Percentiles rank a stretch among this genome's conserved stretches.
Evolutionary conservation across 2,329 filamentous ascomycete genomes (phyloP).

Genomic region (Claviceps maximensis): DNA sequence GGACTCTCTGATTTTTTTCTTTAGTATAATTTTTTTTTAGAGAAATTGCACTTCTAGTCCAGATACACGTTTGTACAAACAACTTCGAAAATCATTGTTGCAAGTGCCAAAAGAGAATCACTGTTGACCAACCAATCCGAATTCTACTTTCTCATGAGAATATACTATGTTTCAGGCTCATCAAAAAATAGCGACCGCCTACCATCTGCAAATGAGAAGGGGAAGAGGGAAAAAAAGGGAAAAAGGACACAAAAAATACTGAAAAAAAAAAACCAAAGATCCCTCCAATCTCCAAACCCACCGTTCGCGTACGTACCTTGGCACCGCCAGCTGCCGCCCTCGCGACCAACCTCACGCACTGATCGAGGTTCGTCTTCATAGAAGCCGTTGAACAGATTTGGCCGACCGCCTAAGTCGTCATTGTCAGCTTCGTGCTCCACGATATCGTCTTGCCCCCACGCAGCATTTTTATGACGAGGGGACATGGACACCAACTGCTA

Average conservation of each 20-base stretch:
- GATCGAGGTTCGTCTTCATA: slow-evolving; percentile 64
- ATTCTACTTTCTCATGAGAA: not conserved
- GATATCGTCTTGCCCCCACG: not conserved
- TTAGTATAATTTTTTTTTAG: too few relatives aligned
- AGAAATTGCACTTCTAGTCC: not conserved
- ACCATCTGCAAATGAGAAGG: not conserved
- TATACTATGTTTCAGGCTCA: not conserved
- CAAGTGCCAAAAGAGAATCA: not conserved
- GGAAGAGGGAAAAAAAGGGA: too few relatives aligned
- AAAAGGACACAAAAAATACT: not conserved
- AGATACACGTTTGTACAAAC: not conserved
- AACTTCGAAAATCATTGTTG: not conserved
- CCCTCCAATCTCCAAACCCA: not conserved
- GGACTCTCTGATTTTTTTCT: too few relatives aligned
- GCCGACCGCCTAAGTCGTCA: slow-evolving; percentile 50
- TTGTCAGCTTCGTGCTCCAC: not conserved
- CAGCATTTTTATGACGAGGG: too few relatives aligned
- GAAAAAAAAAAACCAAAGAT: not conserved
- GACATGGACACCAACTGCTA: not conserved
- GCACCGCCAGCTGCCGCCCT: slow-evolving; percentile 66
- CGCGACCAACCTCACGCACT: slow-evolving; percentile 58
- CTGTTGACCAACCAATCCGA: not conserved
- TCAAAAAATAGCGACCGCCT: not conserved
- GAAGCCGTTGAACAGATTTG: slow-evolving; percentile 79
- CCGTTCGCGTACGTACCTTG: slow-evolving; percentile 39